Evolutionary conservation across 805 yeast genomes (phyloP), one percentile per base, ranked within the genome.

Genomic region (Zygoascus tannicola): DNA sequence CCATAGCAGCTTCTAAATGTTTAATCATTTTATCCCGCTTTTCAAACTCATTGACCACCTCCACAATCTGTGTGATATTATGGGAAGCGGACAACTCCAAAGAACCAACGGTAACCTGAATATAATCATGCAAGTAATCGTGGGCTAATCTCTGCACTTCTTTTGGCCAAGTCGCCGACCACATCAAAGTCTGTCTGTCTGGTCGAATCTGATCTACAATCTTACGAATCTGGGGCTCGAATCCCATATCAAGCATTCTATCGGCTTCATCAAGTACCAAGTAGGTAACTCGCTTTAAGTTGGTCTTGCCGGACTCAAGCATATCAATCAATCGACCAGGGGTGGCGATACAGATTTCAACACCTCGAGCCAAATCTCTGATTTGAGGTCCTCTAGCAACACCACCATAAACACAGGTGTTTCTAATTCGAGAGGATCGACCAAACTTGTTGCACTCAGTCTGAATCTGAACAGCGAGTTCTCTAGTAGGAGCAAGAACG

Each of bases 101-200:
- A 46, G 97, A 92, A 67, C 98, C 98, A 65, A 92, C 71, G 60
- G 85, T 90, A 55, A 92, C 97, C 73, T 92, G 97, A 63, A 92
- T 90, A 61, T 90, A 92, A 64, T 92, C 95, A 45, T 76, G 68
- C 63, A 90, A 75, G 68, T 85, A 92, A 67, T 92, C 98, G 59
- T 81, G 76, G 54, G 97, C 94, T 62, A 92, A 75, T 55, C 80
- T 74, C 74, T 90, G 94, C 52, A 92, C 97, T 67, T 86, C 94
- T 76, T 88, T 90, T 59, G 98, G 98, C 98, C 98, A 92, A 45
- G 98, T 92, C 56, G 98, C 98, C 50, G 97, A 90, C 97, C 97
- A 92, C 97, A 92, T 86, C 58, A 90, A 75, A 49, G 98, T 92
- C 73, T 92, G 98, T 75, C 97, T 87, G 68, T 92, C 98, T 50